Conservation (phyloP, 108 stramenopile genomes). For the Skeletonema potamos region DNA sequence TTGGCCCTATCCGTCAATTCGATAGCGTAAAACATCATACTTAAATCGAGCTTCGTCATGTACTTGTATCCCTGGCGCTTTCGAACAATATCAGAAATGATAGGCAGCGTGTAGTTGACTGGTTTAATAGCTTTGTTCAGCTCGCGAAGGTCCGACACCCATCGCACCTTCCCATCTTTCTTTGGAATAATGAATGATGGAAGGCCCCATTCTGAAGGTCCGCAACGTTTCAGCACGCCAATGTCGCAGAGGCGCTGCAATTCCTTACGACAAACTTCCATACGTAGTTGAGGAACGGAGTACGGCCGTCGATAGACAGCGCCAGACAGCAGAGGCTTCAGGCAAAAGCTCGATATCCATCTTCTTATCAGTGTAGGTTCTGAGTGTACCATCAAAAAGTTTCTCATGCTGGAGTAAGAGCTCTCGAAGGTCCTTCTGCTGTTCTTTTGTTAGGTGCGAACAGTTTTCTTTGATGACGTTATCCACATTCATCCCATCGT, state of each 20-base stretch:
- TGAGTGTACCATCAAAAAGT: neutral
- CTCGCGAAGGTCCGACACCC: neutral
- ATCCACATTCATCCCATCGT: neutral
- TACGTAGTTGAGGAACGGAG: conserved; percentile 12
- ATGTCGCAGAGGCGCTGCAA: conserved; percentile 20
- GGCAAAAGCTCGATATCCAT: neutral
- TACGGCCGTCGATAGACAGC: conserved; percentile 25
- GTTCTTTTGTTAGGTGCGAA: neutral
- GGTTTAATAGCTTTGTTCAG: neutral
- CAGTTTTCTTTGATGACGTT: neutral
- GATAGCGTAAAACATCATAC: conserved; percentile 7
- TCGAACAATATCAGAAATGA: conserved; percentile 14
- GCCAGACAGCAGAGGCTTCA: conserved; percentile 10
- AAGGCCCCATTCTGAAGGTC: neutral
- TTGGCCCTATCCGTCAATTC: neutral
- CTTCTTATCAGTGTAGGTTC: neutral
- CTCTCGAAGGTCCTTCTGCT: neutral
- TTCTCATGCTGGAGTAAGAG: neutral
- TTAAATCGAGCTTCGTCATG: conserved; percentile 31
- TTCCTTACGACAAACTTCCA: conserved; percentile 31
- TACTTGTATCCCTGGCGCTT: conserved; percentile 7
- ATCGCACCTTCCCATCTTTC: conserved; percentile 12
- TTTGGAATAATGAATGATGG: conserved; percentile 49
- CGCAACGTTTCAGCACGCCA: conserved; percentile 16
- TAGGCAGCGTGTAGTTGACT: conserved; percentile 8